Base-by-base conservation (phyloP, 73 alveolate species). In the Tetrahymena borealis region DNA sequence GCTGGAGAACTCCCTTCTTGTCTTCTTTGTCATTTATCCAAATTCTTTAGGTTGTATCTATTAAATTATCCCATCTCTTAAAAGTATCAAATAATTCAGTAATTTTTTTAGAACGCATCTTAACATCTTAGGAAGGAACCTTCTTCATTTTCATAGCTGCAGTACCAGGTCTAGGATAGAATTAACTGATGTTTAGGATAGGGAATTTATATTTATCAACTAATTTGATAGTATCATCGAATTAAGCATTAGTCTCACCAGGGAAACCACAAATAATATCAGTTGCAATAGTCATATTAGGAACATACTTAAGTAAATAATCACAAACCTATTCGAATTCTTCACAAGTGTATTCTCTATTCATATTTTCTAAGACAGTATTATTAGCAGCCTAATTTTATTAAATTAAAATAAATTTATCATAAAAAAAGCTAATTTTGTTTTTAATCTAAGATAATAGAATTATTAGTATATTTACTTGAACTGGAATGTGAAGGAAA, bases 191-290 rank as follows among this genome's bases (percentile, higher is more conserved):
- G 93, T 98, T 96, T 1, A 98, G 95, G 32, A 98, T 98, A 3
- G 98, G 99, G 96, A 98, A 97, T 90, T 98, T 95, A 93, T 98
- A 98, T 91, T 97, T 96, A 78, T 95, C 98, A 1, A 98, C 97
- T 39, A 98, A 78, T 42, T 94, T 94, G 36, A 97, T 31, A 4
- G 99, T 98, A 40, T 97, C 99, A 39, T 96, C 95, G 38, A 93
- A 95, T 33, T 98, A 94, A 39, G 96, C 98, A n/a, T 94, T 95
- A 0, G 97, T 95, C 91, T 98, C 99, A 11, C 97, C 94, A 0
- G 99, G 99, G 94, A 98, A 98, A 40, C 99, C 99, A 91, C 99
- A 98, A 92, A 98, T 98, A 37, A 98, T 97, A 94, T 98, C 99
- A 18, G 99, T 98, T 0, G 98, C 99, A 77, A 98, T 94, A 0